Evolutionary conservation across 805 yeast species (phyloP).

Genomic region (Zygosaccharomyces lentus): DNA sequence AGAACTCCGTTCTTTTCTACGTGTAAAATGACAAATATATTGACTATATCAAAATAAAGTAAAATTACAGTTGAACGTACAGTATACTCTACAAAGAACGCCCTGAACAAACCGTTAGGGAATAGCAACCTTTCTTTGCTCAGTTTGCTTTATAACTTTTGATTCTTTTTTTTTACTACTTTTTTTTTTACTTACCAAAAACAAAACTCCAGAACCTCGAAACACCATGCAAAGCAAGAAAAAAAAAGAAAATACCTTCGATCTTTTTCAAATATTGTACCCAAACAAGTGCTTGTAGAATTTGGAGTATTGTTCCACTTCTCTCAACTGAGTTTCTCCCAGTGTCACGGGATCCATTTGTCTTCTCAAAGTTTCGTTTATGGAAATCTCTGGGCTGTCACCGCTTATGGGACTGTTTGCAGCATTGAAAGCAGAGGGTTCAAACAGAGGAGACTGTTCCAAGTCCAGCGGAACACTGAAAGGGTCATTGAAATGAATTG

Average conservation of each 20-base stretch:
- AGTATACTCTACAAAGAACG: neutral
- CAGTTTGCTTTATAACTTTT: neutral
- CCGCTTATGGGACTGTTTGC: neutral
- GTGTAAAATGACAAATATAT: neutral
- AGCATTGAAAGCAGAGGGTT: conserved; percentile 5
- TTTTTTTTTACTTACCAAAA: neutral
- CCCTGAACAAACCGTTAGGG: neutral
- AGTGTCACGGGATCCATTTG: conserved; percentile 19
- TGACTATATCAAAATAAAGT: neutral
- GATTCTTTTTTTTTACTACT: neutral
- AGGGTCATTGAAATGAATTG: conserved; percentile 12
- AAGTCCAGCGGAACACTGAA: conserved; percentile 22
- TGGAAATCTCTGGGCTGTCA: neutral
- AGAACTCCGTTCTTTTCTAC: neutral
- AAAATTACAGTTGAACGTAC: neutral
- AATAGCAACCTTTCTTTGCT: neutral
- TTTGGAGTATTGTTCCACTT: conserved; percentile 30
- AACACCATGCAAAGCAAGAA: neutral
- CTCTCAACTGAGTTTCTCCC: conserved; percentile 26
- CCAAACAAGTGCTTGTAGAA: conserved; percentile 25
- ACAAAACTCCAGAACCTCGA: conserved; percentile 5
- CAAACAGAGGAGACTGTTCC: conserved; percentile 18
- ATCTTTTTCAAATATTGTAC: conserved; percentile 4
- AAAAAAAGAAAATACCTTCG: neutral
- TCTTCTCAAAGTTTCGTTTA: conserved; percentile 10